Base-by-base conservation (phyloP, 2,329 filamentous ascomycete genomes). In the Aspergillus novofumigatus region DNA sequence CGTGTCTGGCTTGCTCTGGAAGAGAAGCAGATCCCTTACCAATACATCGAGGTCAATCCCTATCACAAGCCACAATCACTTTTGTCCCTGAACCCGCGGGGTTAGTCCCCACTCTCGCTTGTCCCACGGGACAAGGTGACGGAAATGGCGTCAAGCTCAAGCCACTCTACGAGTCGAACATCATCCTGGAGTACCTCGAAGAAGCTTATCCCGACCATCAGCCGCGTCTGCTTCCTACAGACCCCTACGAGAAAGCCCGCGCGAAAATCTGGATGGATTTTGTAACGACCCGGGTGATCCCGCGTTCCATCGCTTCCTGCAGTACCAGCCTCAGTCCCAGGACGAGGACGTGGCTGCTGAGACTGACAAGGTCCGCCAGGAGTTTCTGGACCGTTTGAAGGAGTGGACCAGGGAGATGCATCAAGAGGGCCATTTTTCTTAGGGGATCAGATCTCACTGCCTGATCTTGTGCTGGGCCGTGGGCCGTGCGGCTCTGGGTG, bases 21-120 rank as follows among this genome's bases (percentile, higher is more conserved):
- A 66, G 89, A 92, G 70, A 92, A 92, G 71, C 74, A 79, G 2
- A 87, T 91, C 29, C 82, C 84, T 17, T 87, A 92, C 69, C 86
- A 92, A 74, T 91, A 90, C 70, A 79, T 89, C 61, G 87, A 90
- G 77, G 86, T 91, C 58, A 91, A 92, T 71, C 89, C 89, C 0
- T 92, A 92, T 77, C 78, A 86, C 71, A 92, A 92, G 67, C 85
- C 84, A 0, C 73, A 82, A 3, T 85, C 82, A 1, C 86, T 92
- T 28, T 78, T 92, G 23, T 79, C 81, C 8, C 78, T 92, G 60
- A 93, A 93, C 67, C 89, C 89, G 0, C 83, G 88, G 89, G 89
- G 1, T 79, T 92, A 1, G 86, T 92, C 1, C 90, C 90, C 0
- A 91, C 89, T 0, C 78, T 92, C 1, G 80, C 67, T 52, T 60